Percentiles rank a stretch among this genome's conserved stretches.
phyloP scores from a whole-genome alignment of 2,329 filamentous ascomycete species.

The Beauveria medogensis region DNA sequence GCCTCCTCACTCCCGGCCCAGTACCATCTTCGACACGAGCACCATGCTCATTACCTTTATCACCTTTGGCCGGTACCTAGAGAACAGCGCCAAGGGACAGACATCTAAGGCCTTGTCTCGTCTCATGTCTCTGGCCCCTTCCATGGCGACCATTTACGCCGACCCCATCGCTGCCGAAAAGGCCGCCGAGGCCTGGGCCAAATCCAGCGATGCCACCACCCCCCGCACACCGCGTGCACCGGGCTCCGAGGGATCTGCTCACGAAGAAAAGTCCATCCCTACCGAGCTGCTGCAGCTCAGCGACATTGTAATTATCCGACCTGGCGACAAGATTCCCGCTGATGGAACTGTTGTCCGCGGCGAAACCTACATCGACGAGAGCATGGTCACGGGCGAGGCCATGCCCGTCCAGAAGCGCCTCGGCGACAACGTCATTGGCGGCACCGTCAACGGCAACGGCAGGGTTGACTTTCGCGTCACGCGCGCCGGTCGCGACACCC shows the following conservation, averaged over 20 bases:
- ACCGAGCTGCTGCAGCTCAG: conserved; percentile 92
- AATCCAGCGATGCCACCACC: conserved; percentile 21
- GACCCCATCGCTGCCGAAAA: conserved; percentile 93
- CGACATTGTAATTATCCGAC: conserved; percentile 85
- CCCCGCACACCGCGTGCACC: conserved; percentile 25
- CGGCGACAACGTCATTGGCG: conserved; percentile 74
- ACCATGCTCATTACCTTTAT: conserved; percentile 98
- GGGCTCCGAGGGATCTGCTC: conserved; percentile 46
- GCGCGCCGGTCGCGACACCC: conserved; percentile 86
- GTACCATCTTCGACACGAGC: conserved; percentile 92
- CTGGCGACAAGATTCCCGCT: conserved; percentile 93
- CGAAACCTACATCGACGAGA: conserved; percentile 91
- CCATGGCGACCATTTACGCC: conserved; percentile 93
- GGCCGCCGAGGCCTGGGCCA: conserved; percentile 67
- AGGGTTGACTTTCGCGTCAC: conserved; percentile 89
- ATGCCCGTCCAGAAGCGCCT: conserved; percentile 89
- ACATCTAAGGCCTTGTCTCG: conserved; percentile 89
- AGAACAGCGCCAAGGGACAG: conserved; percentile 92
- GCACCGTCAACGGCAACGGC: conserved; percentile 91
- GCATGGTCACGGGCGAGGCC: conserved; percentile 96
- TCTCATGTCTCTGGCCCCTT: conserved; percentile 92
- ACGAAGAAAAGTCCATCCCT: conserved; percentile 79
- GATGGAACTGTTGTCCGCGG: conserved; percentile 82
- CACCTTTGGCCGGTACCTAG: conserved; percentile 79
- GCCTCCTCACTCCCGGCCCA: conserved; percentile 71